These are phyloP conservation scores for Blastobotrys terrestris DNA, from an alignment of 805 yeast species.

Conservation along the genomic window DNA sequence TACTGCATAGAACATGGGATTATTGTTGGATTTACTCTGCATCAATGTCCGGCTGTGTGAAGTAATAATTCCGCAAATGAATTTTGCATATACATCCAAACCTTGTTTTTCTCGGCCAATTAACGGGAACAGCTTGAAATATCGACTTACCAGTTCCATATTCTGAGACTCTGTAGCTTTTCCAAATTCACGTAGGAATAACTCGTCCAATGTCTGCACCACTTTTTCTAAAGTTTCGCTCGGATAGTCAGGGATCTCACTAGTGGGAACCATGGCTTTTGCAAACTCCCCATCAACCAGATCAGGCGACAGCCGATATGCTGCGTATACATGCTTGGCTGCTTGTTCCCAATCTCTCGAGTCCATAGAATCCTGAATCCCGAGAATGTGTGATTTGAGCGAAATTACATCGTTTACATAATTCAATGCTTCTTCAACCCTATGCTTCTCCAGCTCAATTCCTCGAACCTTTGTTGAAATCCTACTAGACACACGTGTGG, in stretches of 20 bases:
- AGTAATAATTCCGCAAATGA: constrained; percentile 78
- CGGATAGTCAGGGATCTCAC: constrained; percentile 81
- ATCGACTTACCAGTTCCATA: constrained; percentile 65
- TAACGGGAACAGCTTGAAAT: constrained; percentile 82
- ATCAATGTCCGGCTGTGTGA: constrained; percentile 68
- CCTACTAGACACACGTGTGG: constrained; percentile 58
- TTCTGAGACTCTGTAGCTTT: constrained; percentile 62
- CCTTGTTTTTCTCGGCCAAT: constrained; percentile 70
- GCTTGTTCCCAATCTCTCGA: constrained; percentile 71
- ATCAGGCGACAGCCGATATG: constrained; percentile 48
- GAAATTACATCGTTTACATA: constrained; percentile 61
- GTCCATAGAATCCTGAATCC: constrained; percentile 63
- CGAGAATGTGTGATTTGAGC: constrained; percentile 59
- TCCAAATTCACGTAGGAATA: constrained; percentile 59
- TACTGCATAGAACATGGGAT: constrained; percentile 32
- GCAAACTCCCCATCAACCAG: constrained; percentile 64
- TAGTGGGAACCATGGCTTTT: constrained; percentile 73
- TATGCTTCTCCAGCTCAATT: constrained; percentile 61
- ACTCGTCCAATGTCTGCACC: constrained; percentile 48
- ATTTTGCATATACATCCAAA: constrained; percentile 71
- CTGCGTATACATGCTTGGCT: constrained; percentile 55
- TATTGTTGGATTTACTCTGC: constrained; percentile 14
- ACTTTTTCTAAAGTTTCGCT: constrained; percentile 48
- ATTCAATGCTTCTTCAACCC: constrained; percentile 53
- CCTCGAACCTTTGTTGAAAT: constrained; percentile 65